phyloP scores from a whole-genome alignment of 108 stramenopile genomes.

The Pseudonitzschia multistriata region DNA sequence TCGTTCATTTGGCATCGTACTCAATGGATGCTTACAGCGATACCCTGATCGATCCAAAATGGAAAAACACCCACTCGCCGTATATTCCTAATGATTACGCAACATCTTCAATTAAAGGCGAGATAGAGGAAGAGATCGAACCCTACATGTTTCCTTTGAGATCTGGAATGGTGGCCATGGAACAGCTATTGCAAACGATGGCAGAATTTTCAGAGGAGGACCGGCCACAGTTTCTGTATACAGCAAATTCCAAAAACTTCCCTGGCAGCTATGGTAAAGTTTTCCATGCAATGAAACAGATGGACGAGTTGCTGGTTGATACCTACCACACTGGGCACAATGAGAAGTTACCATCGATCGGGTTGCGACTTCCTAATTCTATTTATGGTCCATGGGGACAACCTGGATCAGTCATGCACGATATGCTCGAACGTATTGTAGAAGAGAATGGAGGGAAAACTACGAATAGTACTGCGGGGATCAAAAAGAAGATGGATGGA shows the following conservation, averaged over 20 bases:
- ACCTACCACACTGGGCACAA: constrained; percentile 44
- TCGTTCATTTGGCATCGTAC: constrained; percentile 72
- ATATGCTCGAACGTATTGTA: constrained; percentile 25
- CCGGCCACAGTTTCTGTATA: constrained; percentile 40
- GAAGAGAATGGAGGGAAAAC: constrained; percentile 24
- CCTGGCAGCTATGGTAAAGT: not conserved
- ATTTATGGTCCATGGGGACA: constrained; percentile 79
- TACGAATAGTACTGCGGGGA: not conserved
- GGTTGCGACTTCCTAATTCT: constrained; percentile 48
- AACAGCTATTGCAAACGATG: constrained; percentile 51
- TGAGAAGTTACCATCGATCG: constrained; percentile 44
- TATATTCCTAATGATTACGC: constrained; percentile 22
- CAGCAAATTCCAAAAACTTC: constrained; percentile 6
- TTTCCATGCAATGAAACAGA: constrained; percentile 25
- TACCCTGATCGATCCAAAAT: constrained; percentile 14
- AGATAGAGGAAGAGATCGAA: constrained; percentile 16
- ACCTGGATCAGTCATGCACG: constrained; percentile 39
- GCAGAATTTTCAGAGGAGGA: constrained; percentile 7
- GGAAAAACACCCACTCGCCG: constrained; percentile 33
- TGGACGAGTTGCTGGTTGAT: constrained; percentile 74
- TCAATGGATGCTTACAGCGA: constrained; percentile 43
- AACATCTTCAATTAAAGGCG: not conserved
- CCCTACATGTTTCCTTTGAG: constrained; percentile 57
- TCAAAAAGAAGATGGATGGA: constrained; percentile 19
- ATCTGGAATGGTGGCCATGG: constrained; percentile 59